Evolutionary conservation across 768 basidiomycete species (phyloP), one percentile per base, ranked within the genome.

Genomic region (Suillus luteus): DNA sequence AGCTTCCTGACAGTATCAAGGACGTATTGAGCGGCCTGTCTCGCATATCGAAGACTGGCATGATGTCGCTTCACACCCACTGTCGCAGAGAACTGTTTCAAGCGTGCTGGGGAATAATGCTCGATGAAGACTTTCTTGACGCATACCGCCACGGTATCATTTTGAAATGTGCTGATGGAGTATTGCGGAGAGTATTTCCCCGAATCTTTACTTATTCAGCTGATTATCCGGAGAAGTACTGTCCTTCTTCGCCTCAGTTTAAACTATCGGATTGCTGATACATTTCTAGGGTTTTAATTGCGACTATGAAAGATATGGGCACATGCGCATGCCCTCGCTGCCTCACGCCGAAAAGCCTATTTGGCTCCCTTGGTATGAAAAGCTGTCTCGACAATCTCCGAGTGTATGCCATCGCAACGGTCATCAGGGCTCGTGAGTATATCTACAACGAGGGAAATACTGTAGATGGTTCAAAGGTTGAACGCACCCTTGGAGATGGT

Each of bases 151-250:
- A 70, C 44, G 69, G 69, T 4, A 61, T 69, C 24, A 58, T 63
- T 17, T 43, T 70, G 10, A 35, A 15, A 8, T 70, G 69, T 43
- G 27, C 41, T 7, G 69, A 70, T 55, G 64, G 64, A 15, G 55
- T 70, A 22, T 15, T 17, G n/a, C 61, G 69, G 19, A 60, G 69
- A 14, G 19, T 70, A 22, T 70, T 64, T 48, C 69, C 69, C 33
- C 62, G 69, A 5, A 48, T 70, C 15, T 70, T 70, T 37, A 72
- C 74, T 2, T 67, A 70, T 44, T 67, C 66, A 5, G 64, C 66
- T 15, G 69, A 70, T 52, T 70, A 70, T 61, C 66, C 64, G 2
- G 69, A 70, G 46, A 69, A 69, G 69, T 70, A 44, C 5, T 59
- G 6, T 33, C 22, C 31, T 31, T 31, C 3, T 22, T 11, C 15